Evolutionary conservation across 1,284 basidiomycete genomes (phyloP).

Genomic region (Puccinia polysora): DNA sequence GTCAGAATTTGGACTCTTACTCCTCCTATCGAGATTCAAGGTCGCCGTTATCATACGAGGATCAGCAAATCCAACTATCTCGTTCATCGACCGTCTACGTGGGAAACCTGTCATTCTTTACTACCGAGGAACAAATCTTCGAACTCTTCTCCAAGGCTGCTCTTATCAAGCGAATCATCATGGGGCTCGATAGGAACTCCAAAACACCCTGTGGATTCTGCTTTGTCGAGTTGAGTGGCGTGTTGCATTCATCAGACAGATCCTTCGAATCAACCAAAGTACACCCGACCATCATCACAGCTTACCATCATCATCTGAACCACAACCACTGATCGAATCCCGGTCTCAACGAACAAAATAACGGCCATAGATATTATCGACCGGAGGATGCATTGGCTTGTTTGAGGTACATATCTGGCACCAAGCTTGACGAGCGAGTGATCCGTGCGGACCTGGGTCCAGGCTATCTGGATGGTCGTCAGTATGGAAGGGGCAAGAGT

Average conservation of each 20-base stretch:
- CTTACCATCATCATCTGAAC: background rate
- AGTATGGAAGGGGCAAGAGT: conserved; percentile 93
- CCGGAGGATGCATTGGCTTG: conserved; percentile 88
- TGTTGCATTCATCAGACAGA: background rate
- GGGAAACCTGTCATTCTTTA: conserved; percentile 86
- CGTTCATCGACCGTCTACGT: conserved; percentile 65
- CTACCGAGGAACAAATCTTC: conserved; percentile 97
- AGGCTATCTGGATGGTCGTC: conserved; percentile 94
- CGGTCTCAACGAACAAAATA: background rate
- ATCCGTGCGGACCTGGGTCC: conserved; percentile 96
- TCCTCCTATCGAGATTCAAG: conserved; percentile 54
- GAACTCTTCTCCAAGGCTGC: conserved; percentile 92
- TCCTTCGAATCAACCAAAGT: background rate
- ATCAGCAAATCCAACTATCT: conserved; percentile 57
- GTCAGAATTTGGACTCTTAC: conserved; percentile 47
- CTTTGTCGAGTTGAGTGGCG: conserved; percentile 71
- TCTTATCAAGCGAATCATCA: conserved; percentile 94
- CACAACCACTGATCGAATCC: too few relatives aligned
- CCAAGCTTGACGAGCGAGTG: conserved; percentile 98
- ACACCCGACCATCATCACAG: background rate
- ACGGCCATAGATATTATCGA: conserved; percentile 68
- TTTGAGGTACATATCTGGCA: conserved; percentile 89
- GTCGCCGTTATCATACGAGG: conserved; percentile 48
- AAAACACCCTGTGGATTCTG: conserved; percentile 99
- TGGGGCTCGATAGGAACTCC: conserved; percentile 94